Conservation (phyloP, 2,329 filamentous ascomycete species). For the Cladosporium sp. region DNA sequence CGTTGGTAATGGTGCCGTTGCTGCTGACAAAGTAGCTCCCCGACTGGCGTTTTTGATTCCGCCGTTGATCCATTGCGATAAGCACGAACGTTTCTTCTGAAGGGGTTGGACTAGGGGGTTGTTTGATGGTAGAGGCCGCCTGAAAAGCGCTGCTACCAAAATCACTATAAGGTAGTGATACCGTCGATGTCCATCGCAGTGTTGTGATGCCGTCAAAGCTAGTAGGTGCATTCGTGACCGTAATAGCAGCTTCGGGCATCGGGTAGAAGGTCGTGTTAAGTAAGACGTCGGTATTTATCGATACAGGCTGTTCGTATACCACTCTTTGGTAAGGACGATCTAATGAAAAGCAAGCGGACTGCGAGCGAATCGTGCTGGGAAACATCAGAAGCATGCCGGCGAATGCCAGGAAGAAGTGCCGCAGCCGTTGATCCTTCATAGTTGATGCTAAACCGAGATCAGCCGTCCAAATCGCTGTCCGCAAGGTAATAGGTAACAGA, state of each 20-base stretch:
- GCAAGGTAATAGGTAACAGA: not conserved
- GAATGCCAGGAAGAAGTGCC: not conserved
- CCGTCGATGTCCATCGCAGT: constrained; percentile 22
- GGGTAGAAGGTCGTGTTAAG: constrained; percentile 28
- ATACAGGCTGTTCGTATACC: constrained; percentile 26
- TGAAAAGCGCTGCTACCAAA: not conserved
- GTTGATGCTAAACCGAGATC: not conserved
- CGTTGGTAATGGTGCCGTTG: constrained; percentile 27
- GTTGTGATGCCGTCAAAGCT: constrained; percentile 26
- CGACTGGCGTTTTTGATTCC: constrained; percentile 19
- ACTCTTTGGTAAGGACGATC: not conserved
- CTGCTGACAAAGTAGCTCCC: constrained; percentile 22
- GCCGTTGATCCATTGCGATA: constrained; percentile 8
- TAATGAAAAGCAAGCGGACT: not conserved
- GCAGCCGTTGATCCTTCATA: not conserved
- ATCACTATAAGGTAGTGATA: not conserved
- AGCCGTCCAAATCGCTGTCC: not conserved
- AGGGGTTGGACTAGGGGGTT: constrained; percentile 13
- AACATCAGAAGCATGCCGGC: not conserved
- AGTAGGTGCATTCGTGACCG: constrained; percentile 28
- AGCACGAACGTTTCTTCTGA: constrained; percentile 18
- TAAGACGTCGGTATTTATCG: constrained; percentile 24
- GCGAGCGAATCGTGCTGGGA: not conserved
- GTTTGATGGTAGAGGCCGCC: not conserved
- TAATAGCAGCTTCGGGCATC: constrained; percentile 21